Evolutionary conservation across 768 basidiomycete species (phyloP).

Genomic region (Auricularia heimuer): DNA sequence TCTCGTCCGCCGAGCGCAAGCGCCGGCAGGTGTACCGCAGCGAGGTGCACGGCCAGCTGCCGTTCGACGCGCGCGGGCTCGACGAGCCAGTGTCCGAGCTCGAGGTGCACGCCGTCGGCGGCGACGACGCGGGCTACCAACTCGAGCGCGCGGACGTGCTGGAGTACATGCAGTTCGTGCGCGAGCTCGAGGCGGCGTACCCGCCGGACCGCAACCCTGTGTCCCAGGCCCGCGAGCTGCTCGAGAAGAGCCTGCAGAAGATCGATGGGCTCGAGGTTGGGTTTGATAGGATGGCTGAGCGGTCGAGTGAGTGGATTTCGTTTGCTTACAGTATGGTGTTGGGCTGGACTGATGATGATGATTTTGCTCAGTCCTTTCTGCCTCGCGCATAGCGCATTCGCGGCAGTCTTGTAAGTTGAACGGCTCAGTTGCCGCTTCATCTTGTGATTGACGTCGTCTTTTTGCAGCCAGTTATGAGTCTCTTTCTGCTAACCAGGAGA

Average conservation of each 20-base stretch:
- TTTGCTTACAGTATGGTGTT: conserved; percentile 19
- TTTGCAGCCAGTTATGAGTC: neutral
- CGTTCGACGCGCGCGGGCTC: conserved; percentile 76
- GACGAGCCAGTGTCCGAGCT: conserved; percentile 65
- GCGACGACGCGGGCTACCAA: conserved; percentile 50
- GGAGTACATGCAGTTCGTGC: conserved; percentile 38
- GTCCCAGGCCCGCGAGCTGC: conserved; percentile 44
- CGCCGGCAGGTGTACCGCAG: conserved; percentile 77
- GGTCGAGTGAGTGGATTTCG: conserved; percentile 42
- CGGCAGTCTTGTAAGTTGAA: conserved; percentile 56
- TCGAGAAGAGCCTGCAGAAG: conserved; percentile 62
- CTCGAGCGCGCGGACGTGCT: conserved; percentile 59
- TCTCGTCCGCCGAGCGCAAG: conserved; percentile 75
- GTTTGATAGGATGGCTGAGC: conserved; percentile 81
- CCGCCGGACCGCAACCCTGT: conserved; percentile 40
- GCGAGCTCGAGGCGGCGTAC: conserved; percentile 33
- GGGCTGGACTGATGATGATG: conserved; percentile 6
- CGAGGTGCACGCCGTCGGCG: conserved; percentile 54
- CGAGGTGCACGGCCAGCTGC: conserved; percentile 77
- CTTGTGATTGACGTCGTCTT: neutral
- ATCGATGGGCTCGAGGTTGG: conserved; percentile 74
- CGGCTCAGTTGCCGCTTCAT: neutral
- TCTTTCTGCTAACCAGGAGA: conserved; percentile 52
- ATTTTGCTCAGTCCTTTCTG: conserved; percentile 51
- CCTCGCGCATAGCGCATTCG: conserved; percentile 58